Percentiles rank a stretch among this genome's conserved stretches.
phyloP scores from a whole-genome alignment of 2,329 filamentous ascomycete genomes.

The Penicillium rolfsii region DNA sequence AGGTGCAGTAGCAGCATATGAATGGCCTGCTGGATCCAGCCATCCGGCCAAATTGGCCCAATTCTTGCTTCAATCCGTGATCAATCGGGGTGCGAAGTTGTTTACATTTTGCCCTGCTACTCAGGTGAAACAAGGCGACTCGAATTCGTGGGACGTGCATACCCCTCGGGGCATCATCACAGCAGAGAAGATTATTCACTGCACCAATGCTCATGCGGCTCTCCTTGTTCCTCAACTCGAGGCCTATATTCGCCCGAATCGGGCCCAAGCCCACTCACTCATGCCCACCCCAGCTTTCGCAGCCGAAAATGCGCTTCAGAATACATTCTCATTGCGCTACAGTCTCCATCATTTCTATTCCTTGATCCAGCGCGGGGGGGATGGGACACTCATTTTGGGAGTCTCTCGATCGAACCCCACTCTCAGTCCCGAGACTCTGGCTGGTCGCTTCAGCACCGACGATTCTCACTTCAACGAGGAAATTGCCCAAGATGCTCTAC shows the following conservation, averaged over 20 bases:
- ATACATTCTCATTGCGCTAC: constrained; percentile 53
- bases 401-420: constrained; percentile 49
- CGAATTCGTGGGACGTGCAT: constrained; percentile 22
- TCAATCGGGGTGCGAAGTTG: constrained; percentile 45
- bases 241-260: constrained; percentile 47
- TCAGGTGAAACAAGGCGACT: constrained; percentile 24
- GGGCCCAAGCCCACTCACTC: constrained; percentile 51
- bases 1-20: constrained; percentile 51
- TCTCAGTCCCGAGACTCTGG: constrained; percentile 36
- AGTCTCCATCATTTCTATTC: constrained; percentile 55
- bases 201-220: constrained; percentile 33
- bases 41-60: constrained; percentile 56
- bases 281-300: constrained; percentile 46
- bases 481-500: constrained; percentile 44
- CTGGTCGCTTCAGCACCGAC: constrained; percentile 41
- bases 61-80: constrained; percentile 48
- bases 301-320: constrained; percentile 38
- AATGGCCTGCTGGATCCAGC: constrained; percentile 55
- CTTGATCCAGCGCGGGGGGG: constrained; percentile 50
- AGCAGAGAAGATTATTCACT: constrained; percentile 28
- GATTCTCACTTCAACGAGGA: constrained; percentile 48
- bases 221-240: constrained; percentile 26
- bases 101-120: constrained; percentile 51
- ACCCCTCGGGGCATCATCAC: constrained; percentile 24
- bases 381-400: constrained; percentile 51